A percentile compares a stretch with the other conserved stretches of the same genome.
These are phyloP conservation scores for Dryas octopetala DNA, from an alignment of 306 rosid species.

Conservation along the genomic window DNA sequence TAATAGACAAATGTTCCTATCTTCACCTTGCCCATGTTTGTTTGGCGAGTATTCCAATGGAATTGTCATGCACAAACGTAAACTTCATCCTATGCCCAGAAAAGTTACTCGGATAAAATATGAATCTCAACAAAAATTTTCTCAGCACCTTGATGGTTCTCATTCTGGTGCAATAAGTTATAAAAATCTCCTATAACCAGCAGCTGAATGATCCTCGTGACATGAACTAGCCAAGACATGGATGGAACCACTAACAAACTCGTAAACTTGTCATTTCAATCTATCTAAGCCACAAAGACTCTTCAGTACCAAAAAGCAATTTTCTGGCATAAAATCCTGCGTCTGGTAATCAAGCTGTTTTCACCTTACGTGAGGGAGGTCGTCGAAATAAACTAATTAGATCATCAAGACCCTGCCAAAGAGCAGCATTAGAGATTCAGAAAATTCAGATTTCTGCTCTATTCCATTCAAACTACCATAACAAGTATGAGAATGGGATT, in stretches of 20 bases:
- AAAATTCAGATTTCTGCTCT: not conserved
- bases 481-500: not conserved
- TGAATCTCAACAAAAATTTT: conserved; percentile 22
- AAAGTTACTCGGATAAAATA: conserved; percentile 1
- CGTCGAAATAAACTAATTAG: conserved; percentile 86
- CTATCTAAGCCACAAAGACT: conserved; percentile 31
- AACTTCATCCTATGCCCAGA: not conserved
- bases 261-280: conserved; percentile 13
- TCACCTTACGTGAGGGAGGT: conserved; percentile 94
- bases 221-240: conserved; percentile 16
- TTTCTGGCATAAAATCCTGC: not conserved
- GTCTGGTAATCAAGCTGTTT: conserved; percentile 57
- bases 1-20: not conserved
- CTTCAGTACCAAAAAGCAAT: not conserved
- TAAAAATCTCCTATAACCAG: conserved; percentile 5
- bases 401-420: conserved; percentile 90
- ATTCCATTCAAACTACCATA: not conserved
- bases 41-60: not conserved
- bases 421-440: conserved; percentile 10
- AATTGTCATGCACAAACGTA: conserved; percentile 1
- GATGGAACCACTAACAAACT: conserved; percentile 14
- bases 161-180: conserved; percentile 4
- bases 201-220: conserved; percentile 12
- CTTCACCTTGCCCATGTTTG: not conserved
- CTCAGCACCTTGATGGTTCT: conserved; percentile 16